A percentile compares a stretch with the other conserved stretches of the same genome.
Conservation (phyloP, 805 yeast genomes). For the Starmerella gropengiesseri region DNA sequence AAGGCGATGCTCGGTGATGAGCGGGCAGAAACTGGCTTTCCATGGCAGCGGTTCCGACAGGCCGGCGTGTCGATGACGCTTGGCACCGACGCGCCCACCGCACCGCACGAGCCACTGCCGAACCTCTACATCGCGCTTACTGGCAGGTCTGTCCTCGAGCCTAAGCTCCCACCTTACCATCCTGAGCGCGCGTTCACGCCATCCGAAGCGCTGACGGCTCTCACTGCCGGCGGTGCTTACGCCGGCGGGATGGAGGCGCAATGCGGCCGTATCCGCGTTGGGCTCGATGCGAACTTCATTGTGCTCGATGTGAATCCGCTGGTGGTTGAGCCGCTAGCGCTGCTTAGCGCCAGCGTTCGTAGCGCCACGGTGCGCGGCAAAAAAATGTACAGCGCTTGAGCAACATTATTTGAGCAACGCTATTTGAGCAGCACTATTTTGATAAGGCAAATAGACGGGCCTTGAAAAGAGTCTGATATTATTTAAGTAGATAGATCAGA, state of each 20-base stretch:
- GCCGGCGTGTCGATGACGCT: conserved; percentile 1
- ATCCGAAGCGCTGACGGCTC: neutral
- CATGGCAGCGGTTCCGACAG: neutral
- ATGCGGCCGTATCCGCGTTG: neutral
- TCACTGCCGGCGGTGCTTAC: neutral
- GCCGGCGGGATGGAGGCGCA: neutral
- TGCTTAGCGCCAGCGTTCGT: neutral
- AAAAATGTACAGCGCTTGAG: no score
- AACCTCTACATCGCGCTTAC: conserved; percentile 1
- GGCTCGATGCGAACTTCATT: neutral
- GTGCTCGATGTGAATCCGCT: conserved; percentile 1
- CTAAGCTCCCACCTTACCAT: neutral
- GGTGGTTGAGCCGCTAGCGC: neutral
- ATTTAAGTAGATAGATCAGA: no score
- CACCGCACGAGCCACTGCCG: conserved; percentile 1
- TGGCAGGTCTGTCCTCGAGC: neutral
- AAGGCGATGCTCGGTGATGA: conserved; percentile 2
- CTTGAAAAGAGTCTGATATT: neutral
- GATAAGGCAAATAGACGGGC: no score
- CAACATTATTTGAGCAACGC: no score
- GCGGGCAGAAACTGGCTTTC: neutral
- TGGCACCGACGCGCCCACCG: conserved; percentile 4
- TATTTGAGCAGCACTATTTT: no score
- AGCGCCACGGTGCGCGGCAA: neutral
- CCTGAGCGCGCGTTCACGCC: conserved; percentile 3